Evolutionary conservation across 768 basidiomycete species (phyloP).

Genomic region (Leccinum obscurum): DNA sequence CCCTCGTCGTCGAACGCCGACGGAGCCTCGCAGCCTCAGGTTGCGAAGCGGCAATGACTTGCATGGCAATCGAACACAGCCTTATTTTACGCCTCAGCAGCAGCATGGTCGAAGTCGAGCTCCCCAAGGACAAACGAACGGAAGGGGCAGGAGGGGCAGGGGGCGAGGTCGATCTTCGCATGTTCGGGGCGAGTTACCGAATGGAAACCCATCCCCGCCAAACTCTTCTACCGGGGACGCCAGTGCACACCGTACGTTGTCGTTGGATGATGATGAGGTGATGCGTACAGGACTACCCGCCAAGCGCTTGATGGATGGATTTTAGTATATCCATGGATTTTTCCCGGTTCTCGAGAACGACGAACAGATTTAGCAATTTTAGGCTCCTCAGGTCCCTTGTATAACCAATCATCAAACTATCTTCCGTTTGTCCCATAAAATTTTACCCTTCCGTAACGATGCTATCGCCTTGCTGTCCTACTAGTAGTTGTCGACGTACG

Average conservation of each 20-base stretch:
- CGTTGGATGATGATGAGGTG: not conserved
- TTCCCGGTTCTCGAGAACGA: not conserved
- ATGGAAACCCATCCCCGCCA: not conserved
- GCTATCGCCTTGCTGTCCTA: slow-evolving; percentile 2
- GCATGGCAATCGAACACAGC: not conserved
- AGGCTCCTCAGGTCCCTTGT: not conserved
- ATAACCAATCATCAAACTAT: not conserved
- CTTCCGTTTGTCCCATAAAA: slow-evolving; percentile 1
- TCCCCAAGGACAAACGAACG: slow-evolving; percentile 1
- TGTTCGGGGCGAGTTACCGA: not conserved
- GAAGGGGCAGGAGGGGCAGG: slow-evolving; percentile 7
- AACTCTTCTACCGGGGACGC: not conserved
- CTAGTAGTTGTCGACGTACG: not conserved
- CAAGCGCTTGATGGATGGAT: not conserved
- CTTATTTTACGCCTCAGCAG: not conserved
- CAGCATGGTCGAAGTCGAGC: slow-evolving; percentile 7
- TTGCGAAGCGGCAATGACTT: not conserved
- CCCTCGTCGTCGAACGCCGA: slow-evolving; percentile 9
- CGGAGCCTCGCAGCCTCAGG: slow-evolving; percentile 9
- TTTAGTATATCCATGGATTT: not conserved
- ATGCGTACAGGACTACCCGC: not conserved
- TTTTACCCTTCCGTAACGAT: not conserved
- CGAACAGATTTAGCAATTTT: slow-evolving; percentile 1
- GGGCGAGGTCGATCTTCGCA: not conserved
- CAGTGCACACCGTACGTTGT: not conserved